Conservation (phyloP, 306 rosid species). For the Cucumis melo region DNA sequence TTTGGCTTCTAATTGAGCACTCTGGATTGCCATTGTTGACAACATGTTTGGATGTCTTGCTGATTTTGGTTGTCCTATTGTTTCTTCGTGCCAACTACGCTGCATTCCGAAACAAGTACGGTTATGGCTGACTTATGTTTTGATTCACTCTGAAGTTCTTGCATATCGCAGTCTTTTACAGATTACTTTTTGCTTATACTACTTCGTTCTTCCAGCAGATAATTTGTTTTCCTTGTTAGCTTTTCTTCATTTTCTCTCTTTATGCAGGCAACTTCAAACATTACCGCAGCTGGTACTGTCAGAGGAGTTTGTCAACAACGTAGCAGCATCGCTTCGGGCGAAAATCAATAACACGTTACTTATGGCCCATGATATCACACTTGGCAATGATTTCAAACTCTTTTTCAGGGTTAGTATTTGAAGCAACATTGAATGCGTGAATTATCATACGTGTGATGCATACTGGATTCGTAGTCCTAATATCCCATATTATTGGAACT, state of each 20-base stretch:
- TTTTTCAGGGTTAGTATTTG: slow-evolving; percentile 68
- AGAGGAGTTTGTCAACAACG: slow-evolving; percentile 87
- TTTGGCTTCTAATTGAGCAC: slow-evolving; percentile 61
- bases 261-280: slow-evolving; percentile 47
- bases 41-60: slow-evolving; percentile 78
- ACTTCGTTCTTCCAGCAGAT: not conserved
- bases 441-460: not conserved
- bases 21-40: slow-evolving; percentile 59
- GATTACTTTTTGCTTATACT: not conserved
- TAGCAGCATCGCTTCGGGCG: slow-evolving; percentile 84
- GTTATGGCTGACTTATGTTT: slow-evolving; percentile 1
- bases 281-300: slow-evolving; percentile 76
- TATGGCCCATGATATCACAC: slow-evolving; percentile 89
- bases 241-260: slow-evolving; percentile 5
- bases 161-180: not conserved
- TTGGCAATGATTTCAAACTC: slow-evolving; percentile 79
- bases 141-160: not conserved
- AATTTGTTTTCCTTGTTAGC: not conserved
- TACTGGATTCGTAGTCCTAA: not conserved
- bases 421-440: not conserved
- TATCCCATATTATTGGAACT: not conserved
- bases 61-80: slow-evolving; percentile 53
- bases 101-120: slow-evolving; percentile 54
- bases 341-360: slow-evolving; percentile 66
- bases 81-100: slow-evolving; percentile 71